Evolutionary conservation across 352 stramenopile species (phyloP).

Genomic region (Phytopythium sindhum): DNA sequence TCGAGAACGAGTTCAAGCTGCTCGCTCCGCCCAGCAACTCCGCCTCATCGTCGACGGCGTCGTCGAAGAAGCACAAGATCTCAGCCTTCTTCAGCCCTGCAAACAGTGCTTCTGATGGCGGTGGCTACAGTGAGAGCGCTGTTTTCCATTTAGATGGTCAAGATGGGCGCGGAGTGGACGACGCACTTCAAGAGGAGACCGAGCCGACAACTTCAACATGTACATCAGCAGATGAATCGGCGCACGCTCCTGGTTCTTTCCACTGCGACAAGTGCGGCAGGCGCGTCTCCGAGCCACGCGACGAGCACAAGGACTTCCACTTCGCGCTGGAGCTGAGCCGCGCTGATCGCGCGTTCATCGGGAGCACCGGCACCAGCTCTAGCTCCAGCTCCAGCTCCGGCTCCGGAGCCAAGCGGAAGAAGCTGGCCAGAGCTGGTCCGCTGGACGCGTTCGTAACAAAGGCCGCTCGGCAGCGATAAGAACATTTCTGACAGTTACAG

Average conservation of each 20-base stretch:
- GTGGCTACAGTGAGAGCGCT: neutral
- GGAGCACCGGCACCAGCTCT: neutral
- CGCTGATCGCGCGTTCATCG: constrained; percentile 14
- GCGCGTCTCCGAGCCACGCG: constrained; percentile 25
- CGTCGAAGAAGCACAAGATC: constrained; percentile 46
- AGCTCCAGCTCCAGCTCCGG: neutral
- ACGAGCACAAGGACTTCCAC: constrained; percentile 59
- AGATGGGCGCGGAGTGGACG: neutral
- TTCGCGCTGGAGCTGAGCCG: constrained; percentile 46
- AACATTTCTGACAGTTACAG: too few species aligned
- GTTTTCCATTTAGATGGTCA: neutral
- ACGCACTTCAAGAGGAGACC: neutral
- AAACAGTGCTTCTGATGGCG: neutral
- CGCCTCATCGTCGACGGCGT: too few species aligned
- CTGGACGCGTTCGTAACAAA: constrained; percentile 44
- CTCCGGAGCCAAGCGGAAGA: neutral
- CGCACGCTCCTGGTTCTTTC: constrained; percentile 9
- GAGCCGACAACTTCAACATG: constrained; percentile 17
- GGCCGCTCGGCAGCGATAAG: neutral
- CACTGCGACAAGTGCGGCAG: constrained; percentile 38
- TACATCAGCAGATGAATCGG: neutral
- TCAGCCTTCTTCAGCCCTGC: constrained; percentile 43
- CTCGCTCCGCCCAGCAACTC: neutral
- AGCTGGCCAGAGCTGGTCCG: constrained; percentile 26
- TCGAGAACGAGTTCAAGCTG: neutral